Base-by-base conservation (phyloP, 108 stramenopile species). In the Nitzschia putrida region DNA sequence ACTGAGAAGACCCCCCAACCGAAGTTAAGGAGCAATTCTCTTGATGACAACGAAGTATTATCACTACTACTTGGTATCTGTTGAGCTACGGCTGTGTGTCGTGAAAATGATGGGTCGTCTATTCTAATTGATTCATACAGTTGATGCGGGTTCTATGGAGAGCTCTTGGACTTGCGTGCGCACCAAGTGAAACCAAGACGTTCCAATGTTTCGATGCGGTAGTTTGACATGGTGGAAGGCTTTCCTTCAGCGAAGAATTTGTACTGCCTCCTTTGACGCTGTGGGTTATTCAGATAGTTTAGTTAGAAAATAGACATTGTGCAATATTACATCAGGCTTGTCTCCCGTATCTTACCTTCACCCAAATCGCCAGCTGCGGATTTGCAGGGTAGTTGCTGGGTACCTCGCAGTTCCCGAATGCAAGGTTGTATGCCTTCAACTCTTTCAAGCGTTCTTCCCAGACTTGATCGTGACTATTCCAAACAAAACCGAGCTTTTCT, bases 121-220 rank as follows among this genome's bases (percentile, higher is more conserved):
- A 34, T 34, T 34, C 29, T 34, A 34, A 34, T 34, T 34, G 29
- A 34, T 1, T 34, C 29, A 34, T 34, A 4, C 29, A 34, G 29
- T 34, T 65, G 22, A 4, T 49, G 47, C 6, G 14, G 18, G n/a
- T 49, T 49, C 47, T 49, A 40, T 72, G 14, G 8, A 53, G 29
- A 34, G 29, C 29, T 7, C 37, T 25, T 70, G 1, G 64, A 29
- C 43, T 45, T 73, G 11, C 72, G 45, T 24, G 53, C 74, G 13
- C 45, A 45, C 86, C 86, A 87, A 16, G 74, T 41, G 69, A 87
- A 87, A 7, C 76, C 79, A 39, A 82, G 43, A 18, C 68, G 58
- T 20, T 77, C 69, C 34, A 87, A 51, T 7, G 61, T 69, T 12
- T 82, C 66, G 7, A 78, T 69, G 26, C 82, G 69, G 4, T 74